Percentiles rank a stretch among this genome's conserved stretches.
These are phyloP conservation scores for Malus hybrid DNA, from an alignment of 331 rosid species.

Conservation along the genomic window DNA sequence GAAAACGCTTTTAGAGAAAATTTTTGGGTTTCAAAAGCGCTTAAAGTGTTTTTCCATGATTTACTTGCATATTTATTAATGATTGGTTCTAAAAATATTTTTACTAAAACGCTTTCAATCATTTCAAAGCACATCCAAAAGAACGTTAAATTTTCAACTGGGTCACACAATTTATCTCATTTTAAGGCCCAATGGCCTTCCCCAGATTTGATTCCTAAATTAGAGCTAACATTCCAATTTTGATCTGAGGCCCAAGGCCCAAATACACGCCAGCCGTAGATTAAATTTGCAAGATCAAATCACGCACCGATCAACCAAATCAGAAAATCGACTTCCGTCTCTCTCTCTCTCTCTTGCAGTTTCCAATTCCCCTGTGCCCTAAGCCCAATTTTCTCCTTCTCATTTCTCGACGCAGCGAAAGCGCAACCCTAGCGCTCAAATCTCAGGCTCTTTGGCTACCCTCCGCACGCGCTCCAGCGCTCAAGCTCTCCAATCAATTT, in stretches of 20 bases:
- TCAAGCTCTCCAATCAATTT: neutral
- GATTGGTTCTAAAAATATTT: too few species aligned
- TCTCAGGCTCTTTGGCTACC: neutral
- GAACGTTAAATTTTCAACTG: too few species aligned
- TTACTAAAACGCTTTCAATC: too few species aligned
- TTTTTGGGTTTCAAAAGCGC: too few species aligned
- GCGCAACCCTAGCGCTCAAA: slow-evolving; percentile 3
- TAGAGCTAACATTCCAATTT: neutral
- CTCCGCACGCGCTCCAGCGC: neutral
- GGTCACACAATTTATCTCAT: neutral
- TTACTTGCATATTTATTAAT: too few species aligned
- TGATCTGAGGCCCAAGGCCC: neutral
- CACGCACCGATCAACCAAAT: too few species aligned
- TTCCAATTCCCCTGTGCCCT: neutral
- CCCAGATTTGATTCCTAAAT: neutral
- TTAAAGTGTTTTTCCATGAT: too few species aligned
- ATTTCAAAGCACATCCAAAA: too few species aligned
- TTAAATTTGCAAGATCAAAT: neutral
- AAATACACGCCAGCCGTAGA: neutral
- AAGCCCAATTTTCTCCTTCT: neutral
- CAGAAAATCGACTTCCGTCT: neutral
- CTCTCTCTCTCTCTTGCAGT: neutral
- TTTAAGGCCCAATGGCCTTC: neutral
- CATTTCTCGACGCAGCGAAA: neutral
- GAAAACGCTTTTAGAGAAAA: too few species aligned